Evolutionary conservation across 192 early-diverging fungal genomes (phyloP), one percentile per base, ranked within the genome.

Genomic region (Umbelopsis isabellina): DNA sequence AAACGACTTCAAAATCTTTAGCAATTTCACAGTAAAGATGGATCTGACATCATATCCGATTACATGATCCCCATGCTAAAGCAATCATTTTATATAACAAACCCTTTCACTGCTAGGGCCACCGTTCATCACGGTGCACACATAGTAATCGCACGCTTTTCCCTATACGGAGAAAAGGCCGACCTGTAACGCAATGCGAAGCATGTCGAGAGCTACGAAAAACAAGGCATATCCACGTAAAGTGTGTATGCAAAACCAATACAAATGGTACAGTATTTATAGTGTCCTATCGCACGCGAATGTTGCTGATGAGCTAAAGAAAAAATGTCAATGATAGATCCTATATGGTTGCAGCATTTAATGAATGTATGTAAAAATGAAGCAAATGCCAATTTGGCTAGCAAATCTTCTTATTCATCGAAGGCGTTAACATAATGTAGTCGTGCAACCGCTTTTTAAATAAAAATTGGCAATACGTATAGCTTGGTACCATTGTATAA

Each of bases 121-220:
- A 68, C 33, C 46, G 66, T 18, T 68, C 66, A 35, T 68, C 66
- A 46, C 66, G 46, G 25, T 68, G 66, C 21, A 68, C 44, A 9
- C 66, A 68, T 33, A 68, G 30, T 33, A 48, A 68, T 49, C 46
- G 66, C 16, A 27, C 27, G 18, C 44, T 68, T 20, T 25, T 46
- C 15, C 46, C 48, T 16, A 68, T 68, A 48, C 66, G 66, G 23
- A 10, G 27, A 49, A 68, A 68, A 49, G 66, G 66, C 1, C 46
- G 66, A 15, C 66, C 66, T 11, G 18, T 48, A 12, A 68, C 45
- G 1, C 66, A 68, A 27, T 68, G 66, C n/a, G 66, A 68, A 49
- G 21, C 22, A 1, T 68, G 66, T 30, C 66, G 66, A 6, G 66
- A 68, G 25, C 25, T 27, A 68, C 44, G 66, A 41, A 46, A 20